These are phyloP conservation scores for Botryotinia narcissicola DNA, from an alignment of 2,329 filamentous ascomycete species.

Conservation along the genomic window DNA sequence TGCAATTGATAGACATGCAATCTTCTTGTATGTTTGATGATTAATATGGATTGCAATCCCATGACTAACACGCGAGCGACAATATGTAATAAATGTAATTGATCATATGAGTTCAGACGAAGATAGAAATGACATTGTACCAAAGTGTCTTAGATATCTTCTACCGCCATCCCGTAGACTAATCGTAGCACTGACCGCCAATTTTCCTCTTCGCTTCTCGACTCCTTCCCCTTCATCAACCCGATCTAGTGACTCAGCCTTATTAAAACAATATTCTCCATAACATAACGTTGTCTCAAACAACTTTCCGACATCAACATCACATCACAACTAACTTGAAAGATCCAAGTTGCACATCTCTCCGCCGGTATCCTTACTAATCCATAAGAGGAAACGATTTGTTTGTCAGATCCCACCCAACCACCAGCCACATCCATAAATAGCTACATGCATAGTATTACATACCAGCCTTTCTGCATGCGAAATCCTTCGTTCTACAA, in stretches of 20 bases:
- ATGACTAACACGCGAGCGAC: neutral
- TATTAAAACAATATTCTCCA: neutral
- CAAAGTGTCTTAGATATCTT: neutral
- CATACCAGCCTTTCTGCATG: neutral
- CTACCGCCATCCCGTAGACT: neutral
- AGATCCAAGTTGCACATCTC: neutral
- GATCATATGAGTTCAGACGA: neutral
- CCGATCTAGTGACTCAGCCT: neutral
- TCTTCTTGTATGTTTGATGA: neutral
- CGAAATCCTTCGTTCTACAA: neutral
- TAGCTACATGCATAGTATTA: neutral
- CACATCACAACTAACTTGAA: too few relatives aligned
- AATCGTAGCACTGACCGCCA: neutral
- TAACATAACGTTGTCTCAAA: neutral
- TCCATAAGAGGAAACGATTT: neutral
- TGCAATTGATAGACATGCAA: neutral
- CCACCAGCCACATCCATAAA: neutral
- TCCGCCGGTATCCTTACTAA: neutral
- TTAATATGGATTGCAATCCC: neutral
- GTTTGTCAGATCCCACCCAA: neutral
- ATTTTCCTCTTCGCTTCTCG: neutral
- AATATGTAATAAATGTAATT: neutral
- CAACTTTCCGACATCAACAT: neutral
- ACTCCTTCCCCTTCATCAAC: conserved; percentile 1
- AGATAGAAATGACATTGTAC: neutral